Percentiles rank a stretch among this genome's conserved stretches.
Conservation (phyloP, 148 eudicot species). For the Polygonum aviculare region DNA sequence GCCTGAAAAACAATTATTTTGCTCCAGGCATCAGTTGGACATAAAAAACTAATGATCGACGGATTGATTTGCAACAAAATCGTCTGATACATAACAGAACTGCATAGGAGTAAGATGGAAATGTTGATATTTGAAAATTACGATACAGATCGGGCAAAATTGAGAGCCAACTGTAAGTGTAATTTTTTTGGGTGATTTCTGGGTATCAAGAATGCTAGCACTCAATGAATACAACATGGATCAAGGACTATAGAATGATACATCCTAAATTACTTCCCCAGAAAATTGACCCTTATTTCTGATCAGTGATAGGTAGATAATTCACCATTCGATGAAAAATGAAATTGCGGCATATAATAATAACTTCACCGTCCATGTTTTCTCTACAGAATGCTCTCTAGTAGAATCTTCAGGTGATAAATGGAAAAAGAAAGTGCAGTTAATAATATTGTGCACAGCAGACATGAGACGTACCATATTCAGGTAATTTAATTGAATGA, state of each 20-base stretch:
- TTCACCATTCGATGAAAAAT: background rate
- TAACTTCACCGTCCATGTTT: background rate
- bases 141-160: background rate
- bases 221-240: background rate
- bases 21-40: background rate
- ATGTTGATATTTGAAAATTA: background rate
- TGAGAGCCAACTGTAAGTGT: background rate
- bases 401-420: background rate
- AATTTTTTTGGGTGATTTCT: background rate
- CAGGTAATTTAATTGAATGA: conserved; percentile 76
- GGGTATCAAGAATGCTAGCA: background rate
- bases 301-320: background rate
- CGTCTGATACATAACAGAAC: background rate
- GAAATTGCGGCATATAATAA: background rate
- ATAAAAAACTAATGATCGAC: background rate
- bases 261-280: background rate
- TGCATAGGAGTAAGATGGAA: background rate
- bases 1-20: conserved; percentile 21
- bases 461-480: conserved; percentile 64
- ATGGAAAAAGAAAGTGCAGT: background rate
- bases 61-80: background rate
- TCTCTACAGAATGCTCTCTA: background rate
- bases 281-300: background rate
- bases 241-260: background rate
- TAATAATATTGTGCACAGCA: background rate